Percentiles rank a stretch among this genome's conserved stretches.
Conservation (phyloP, 2,329 filamentous ascomycete species). For the Arthroderma sp. region DNA sequence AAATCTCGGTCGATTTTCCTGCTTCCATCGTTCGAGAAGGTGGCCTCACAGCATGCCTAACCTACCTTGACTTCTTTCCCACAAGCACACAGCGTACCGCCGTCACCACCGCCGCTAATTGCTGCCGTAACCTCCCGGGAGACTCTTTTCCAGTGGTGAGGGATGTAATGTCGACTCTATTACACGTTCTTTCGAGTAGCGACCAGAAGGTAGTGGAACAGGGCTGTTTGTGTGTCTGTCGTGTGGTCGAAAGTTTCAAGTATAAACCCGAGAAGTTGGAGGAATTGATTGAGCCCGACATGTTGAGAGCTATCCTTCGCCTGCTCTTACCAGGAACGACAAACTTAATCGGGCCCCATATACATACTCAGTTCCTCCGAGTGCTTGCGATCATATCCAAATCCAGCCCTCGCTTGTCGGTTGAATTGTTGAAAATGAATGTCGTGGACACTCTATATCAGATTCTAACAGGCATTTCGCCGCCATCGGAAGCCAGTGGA, state of each 20-base stretch:
- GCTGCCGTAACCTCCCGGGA: slow-evolving; percentile 89
- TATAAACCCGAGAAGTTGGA: slow-evolving; percentile 78
- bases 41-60: slow-evolving; percentile 86
- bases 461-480: slow-evolving; percentile 89
- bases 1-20: slow-evolving; percentile 93
- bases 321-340: slow-evolving; percentile 87
- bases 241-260: slow-evolving; percentile 95
- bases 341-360: slow-evolving; percentile 83
- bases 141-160: slow-evolving; percentile 84
- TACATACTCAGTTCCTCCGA: slow-evolving; percentile 91
- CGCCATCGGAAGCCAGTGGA: slow-evolving; percentile 64
- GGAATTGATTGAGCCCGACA: slow-evolving; percentile 75
- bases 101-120: slow-evolving; percentile 94
- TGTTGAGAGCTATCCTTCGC: slow-evolving; percentile 72
- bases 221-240: slow-evolving; percentile 84
- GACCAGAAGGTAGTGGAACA: slow-evolving; percentile 97
- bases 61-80: slow-evolving; percentile 92
- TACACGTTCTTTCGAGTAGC: slow-evolving; percentile 79
- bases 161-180: slow-evolving; percentile 91
- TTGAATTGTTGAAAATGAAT: slow-evolving; percentile 88
- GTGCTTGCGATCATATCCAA: slow-evolving; percentile 83
- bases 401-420: slow-evolving; percentile 73
- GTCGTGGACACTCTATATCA: slow-evolving; percentile 96
- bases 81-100: slow-evolving; percentile 94
- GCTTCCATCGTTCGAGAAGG: slow-evolving; percentile 91